These are phyloP conservation scores for Aspergillus proliferans DNA, from an alignment of 2,329 filamentous ascomycete species.

Conservation along the genomic window DNA sequence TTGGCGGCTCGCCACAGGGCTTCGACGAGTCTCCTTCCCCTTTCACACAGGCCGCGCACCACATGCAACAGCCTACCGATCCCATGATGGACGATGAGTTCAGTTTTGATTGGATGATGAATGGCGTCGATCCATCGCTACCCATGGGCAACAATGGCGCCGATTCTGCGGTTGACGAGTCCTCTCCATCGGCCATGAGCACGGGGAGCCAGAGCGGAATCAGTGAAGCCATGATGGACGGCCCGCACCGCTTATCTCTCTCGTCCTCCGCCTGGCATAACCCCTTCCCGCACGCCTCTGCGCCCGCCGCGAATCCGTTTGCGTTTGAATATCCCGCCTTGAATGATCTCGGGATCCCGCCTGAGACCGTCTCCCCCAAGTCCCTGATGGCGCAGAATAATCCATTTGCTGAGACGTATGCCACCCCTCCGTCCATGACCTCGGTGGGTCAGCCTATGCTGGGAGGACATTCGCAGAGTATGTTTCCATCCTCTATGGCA, in stretches of 20 bases:
- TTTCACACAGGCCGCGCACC: constrained; percentile 41
- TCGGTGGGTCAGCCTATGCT: constrained; percentile 67
- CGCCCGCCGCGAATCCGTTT: constrained; percentile 58
- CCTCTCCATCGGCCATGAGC: constrained; percentile 92
- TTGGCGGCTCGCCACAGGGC: constrained; percentile 65
- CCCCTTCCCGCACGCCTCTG: constrained; percentile 60
- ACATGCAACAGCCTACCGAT: constrained; percentile 49
- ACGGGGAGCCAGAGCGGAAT: constrained; percentile 74
- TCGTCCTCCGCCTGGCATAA: constrained; percentile 60
- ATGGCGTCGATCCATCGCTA: constrained; percentile 73
- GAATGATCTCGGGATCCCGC: constrained; percentile 64
- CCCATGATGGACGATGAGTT: constrained; percentile 63
- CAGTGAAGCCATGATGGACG: constrained; percentile 86
- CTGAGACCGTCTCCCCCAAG: constrained; percentile 70
- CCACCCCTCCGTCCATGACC: constrained; percentile 69
- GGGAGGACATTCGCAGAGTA: constrained; percentile 54
- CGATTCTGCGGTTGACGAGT: constrained; percentile 81
- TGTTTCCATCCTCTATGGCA: constrained; percentile 42
- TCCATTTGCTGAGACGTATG: constrained; percentile 64
- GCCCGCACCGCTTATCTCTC: constrained; percentile 55
- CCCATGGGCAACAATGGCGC: constrained; percentile 57
- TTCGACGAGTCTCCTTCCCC: constrained; percentile 37
- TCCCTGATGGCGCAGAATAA: constrained; percentile 64
- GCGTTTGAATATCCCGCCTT: constrained; percentile 72
- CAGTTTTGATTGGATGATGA: constrained; percentile 75